A percentile compares a stretch with the other conserved stretches of the same genome.
phyloP scores from a whole-genome alignment of 2,329 filamentous ascomycete genomes.

The Apiospora saccharicola region DNA sequence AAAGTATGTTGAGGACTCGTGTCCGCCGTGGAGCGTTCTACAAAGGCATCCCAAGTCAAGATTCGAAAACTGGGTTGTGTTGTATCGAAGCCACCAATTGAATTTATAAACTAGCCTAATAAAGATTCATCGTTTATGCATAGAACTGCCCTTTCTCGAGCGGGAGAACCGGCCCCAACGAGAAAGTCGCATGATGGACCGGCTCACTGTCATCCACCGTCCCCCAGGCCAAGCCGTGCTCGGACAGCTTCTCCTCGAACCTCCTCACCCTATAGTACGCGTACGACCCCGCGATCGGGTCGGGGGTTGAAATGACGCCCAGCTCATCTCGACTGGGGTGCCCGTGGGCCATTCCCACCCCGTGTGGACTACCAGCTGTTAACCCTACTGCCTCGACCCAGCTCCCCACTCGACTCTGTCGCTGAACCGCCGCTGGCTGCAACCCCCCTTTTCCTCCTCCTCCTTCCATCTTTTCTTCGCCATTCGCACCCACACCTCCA shows the following conservation, averaged over 20 bases:
- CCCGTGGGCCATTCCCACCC: neutral
- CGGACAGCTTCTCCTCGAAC: constrained; percentile 16
- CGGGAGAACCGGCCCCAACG: neutral
- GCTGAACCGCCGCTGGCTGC: neutral
- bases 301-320: neutral
- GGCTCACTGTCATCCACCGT: neutral
- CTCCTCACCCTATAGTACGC: constrained; percentile 7
- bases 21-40: neutral
- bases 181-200: constrained; percentile 18
- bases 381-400: constrained; percentile 7
- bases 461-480: neutral
- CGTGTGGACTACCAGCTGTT: neutral
- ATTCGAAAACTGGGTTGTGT: neutral
- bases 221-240: constrained; percentile 4
- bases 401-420: neutral
- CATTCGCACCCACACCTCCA: neutral
- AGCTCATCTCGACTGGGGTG: neutral
- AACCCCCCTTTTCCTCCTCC: neutral
- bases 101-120: neutral
- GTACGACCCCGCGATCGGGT: neutral
- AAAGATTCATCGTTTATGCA: neutral
- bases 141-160: constrained; percentile 17
- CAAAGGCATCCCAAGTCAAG: neutral
- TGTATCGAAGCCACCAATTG: neutral
- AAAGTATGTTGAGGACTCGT: neutral